Conservation (phyloP, 306 rosid genomes). For the Quercus mongolica region DNA sequence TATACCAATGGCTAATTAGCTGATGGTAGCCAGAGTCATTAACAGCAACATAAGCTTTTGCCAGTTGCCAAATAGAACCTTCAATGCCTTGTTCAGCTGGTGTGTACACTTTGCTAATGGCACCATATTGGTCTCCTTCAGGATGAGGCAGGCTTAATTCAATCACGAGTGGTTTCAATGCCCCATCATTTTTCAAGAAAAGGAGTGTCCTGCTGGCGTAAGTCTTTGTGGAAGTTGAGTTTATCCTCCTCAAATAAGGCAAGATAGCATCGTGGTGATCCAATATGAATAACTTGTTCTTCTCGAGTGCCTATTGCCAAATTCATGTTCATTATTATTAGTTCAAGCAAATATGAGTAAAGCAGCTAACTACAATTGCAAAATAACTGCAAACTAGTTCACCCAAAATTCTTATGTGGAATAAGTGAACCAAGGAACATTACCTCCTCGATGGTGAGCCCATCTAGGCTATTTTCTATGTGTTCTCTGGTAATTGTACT, state of each 20-base stretch:
- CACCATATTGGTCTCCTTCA: constrained; percentile 51
- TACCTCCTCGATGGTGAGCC: constrained; percentile 61
- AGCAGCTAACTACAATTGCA: neutral
- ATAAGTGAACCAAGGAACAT: constrained; percentile 3
- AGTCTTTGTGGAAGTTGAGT: constrained; percentile 52
- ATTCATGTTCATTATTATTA: neutral
- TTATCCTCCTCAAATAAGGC: constrained; percentile 66
- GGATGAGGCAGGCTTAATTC: constrained; percentile 80
- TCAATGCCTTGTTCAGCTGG: constrained; percentile 57
- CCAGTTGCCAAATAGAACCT: constrained; percentile 66
- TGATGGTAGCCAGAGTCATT: constrained; percentile 78
- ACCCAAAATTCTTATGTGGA: constrained; percentile 3
- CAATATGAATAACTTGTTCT: constrained; percentile 53
- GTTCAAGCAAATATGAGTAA: neutral
- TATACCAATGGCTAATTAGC: constrained; percentile 77
- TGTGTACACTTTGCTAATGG: constrained; percentile 44
- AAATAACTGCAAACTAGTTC: neutral
- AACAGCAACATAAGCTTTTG: constrained; percentile 71
- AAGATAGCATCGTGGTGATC: constrained; percentile 75
- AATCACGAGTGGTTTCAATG: constrained; percentile 74
- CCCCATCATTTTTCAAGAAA: constrained; percentile 54
- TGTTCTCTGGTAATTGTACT: constrained; percentile 54
- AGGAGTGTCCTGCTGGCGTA: constrained; percentile 78
- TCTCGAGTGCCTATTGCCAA: constrained; percentile 51
- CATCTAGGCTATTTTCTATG: constrained; percentile 50